phyloP scores from a whole-genome alignment of 2,329 filamentous ascomycete species.

The Aureobasidium sp. region DNA sequence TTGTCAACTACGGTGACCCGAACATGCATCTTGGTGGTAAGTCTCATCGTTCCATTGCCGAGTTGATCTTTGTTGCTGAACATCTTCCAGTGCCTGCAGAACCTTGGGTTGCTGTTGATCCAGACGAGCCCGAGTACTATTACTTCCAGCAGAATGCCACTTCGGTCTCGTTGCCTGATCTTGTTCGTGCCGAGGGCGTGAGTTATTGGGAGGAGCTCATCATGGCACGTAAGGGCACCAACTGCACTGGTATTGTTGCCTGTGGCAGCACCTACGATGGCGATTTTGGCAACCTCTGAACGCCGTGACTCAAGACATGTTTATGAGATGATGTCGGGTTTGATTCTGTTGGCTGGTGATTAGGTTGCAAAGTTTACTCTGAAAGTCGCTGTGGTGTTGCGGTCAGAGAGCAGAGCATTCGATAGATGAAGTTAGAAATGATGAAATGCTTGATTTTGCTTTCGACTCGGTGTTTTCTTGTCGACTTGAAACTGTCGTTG shows the following conservation, averaged over 20 bases:
- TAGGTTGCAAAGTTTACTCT: neutral
- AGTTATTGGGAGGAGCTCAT: conserved; percentile 26
- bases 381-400: neutral
- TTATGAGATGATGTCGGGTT: too few species aligned
- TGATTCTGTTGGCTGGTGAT: neutral
- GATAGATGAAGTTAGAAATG: neutral
- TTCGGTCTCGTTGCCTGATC: conserved; percentile 32
- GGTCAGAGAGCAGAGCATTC: neutral
- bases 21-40: conserved; percentile 24
- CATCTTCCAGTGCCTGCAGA: conserved; percentile 16
- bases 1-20: conserved; percentile 42
- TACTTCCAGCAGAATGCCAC: conserved; percentile 8
- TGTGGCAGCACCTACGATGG: conserved; percentile 19
- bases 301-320: neutral
- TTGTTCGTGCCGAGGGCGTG: conserved; percentile 39
- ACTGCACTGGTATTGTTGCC: conserved; percentile 21
- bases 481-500: neutral
- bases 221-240: conserved; percentile 21
- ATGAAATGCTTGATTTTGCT: too few species aligned
- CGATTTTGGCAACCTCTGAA: conserved; percentile 5
- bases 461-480: neutral
- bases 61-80: conserved; percentile 15
- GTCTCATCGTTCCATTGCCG: neutral
- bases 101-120: conserved; percentile 4
- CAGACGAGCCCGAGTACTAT: conserved; percentile 14